Conservation (phyloP, 2,329 filamentous ascomycete genomes). For the Pseudogymnoascus sp. region DNA sequence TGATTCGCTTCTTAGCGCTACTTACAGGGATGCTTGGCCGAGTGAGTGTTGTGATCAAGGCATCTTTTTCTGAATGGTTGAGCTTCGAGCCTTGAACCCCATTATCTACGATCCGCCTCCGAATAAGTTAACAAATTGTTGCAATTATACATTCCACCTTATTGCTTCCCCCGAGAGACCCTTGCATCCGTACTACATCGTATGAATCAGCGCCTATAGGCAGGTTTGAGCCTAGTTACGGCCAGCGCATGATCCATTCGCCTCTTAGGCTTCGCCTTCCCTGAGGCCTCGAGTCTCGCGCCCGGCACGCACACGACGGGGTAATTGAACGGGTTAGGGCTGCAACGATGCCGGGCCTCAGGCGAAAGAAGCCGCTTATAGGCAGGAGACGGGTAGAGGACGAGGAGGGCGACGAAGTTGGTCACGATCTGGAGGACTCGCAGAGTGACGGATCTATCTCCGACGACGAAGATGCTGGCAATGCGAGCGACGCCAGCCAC, state of each 20-base stretch:
- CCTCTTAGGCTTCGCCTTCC: conserved; percentile 4
- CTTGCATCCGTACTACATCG: neutral
- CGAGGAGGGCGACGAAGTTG: conserved; percentile 61
- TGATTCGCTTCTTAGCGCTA: conserved; percentile 12
- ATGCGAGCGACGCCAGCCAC: conserved; percentile 59
- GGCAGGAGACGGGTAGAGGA: conserved; percentile 62
- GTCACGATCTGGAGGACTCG: conserved; percentile 52
- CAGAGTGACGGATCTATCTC: conserved; percentile 55
- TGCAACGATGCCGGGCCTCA: conserved; percentile 6
- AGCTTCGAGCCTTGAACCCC: conserved; percentile 4
- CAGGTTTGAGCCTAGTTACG: conserved; percentile 1
- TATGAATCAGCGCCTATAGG: conserved; percentile 2
- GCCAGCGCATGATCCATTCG: conserved; percentile 9
- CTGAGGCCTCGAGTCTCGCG: conserved; percentile 7
- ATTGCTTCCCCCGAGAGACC: neutral
- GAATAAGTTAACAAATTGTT: neutral
- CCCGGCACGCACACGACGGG: neutral
- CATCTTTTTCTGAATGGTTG: conserved; percentile 11
- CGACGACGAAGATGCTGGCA: conserved; percentile 54
- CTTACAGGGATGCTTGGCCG: conserved; percentile 6
- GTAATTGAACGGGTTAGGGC: conserved; percentile 8
- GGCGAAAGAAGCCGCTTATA: conserved; percentile 55
- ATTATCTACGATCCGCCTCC: neutral
- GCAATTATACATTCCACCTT: conserved; percentile 7
- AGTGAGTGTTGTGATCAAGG: conserved; percentile 11